Percentiles rank a stretch among this genome's conserved stretches.
These are phyloP conservation scores for Hypsizygus marmoreus DNA, from an alignment of 768 basidiomycete species.

Conservation along the genomic window DNA sequence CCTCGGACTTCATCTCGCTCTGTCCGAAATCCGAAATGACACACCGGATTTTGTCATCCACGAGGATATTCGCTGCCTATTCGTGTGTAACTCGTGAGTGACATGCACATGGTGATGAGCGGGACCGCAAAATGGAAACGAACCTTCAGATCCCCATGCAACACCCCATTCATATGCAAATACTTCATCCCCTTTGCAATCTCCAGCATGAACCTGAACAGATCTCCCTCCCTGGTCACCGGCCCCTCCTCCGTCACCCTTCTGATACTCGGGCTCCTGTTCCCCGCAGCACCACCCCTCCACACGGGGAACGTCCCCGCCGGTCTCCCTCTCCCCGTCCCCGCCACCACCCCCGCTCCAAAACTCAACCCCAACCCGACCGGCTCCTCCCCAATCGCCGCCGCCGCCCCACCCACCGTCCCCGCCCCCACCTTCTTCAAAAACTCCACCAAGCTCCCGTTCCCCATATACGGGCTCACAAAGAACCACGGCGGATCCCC, in stretches of 20 bases:
- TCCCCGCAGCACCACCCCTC: slow-evolving; percentile 1
- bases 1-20: slow-evolving; percentile 76
- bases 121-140: slow-evolving; percentile 13
- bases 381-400: slow-evolving; percentile 8
- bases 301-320: too few relatives aligned
- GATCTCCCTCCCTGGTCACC: slow-evolving; percentile 40
- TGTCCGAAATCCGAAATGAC: slow-evolving; percentile 85
- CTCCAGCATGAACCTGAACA: slow-evolving; percentile 67
- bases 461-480: slow-evolving; percentile 70
- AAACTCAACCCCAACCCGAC: slow-evolving; percentile 7
- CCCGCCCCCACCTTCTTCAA: slow-evolving; percentile 40
- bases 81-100: not conserved
- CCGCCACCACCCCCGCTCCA: slow-evolving; percentile 5
- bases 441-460: slow-evolving; percentile 64
- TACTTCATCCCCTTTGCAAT: slow-evolving; percentile 84
- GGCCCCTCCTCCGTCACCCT: not conserved
- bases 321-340: not conserved
- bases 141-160: slow-evolving; percentile 86
- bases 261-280: not conserved
- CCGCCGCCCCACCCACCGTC: slow-evolving; percentile 3
- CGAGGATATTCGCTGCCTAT: slow-evolving; percentile 74
- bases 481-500: slow-evolving; percentile 78
- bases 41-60: slow-evolving; percentile 66
- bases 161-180: slow-evolving; percentile 63
- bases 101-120: not conserved